Evolutionary conservation across 2,329 filamentous ascomycete species (phyloP), one percentile per base, ranked within the genome.

Genomic region (Ustulina deusta): DNA sequence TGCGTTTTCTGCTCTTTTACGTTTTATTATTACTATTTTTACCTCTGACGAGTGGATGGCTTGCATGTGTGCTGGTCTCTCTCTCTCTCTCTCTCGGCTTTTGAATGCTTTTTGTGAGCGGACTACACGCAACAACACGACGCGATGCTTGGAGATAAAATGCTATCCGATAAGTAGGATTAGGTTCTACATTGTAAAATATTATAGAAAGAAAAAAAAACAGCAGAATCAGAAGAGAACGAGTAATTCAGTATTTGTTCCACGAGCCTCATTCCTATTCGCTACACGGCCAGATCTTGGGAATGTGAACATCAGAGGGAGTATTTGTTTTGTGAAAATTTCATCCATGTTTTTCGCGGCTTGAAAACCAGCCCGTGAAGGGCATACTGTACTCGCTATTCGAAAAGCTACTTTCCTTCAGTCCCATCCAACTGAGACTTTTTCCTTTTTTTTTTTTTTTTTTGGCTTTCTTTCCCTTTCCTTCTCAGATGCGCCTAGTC

Each of bases 121-220:
- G 20, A 34, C 36, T 13, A 56, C 52, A 2, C 27, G 27, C 42
- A 51, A 15, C 42, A 4, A 13, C 20, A 44, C 17, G 20, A 40
- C 56, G 42, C 40, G 34, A 58, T 66, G 52, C 63, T 63, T 63
- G 59, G 59, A 58, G 57, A 66, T 27, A 29, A 17, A 10, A 51
- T 36, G 17, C 22, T 57, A 51, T 66, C 51, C 34, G 22, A 25
- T 11, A 15, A 55, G 49, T 61, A 65, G 56, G 48, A 65, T 55
- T 46, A 56, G 22, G 38, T 61, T 61, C 57, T 27, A 6, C 57
- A 40, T 13, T 55, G 27, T 34, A 54, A 34, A 25, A 36, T 54
- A 61, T 56, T 44, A 61, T 65, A 51, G 46, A 40, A 63, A 32
- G 49, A 29, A 27, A 48, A 20, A 36, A 15, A 52, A 36, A 36